phyloP scores from a whole-genome alignment of 2,329 filamentous ascomycete species.

The Akanthomyces lecanii region DNA sequence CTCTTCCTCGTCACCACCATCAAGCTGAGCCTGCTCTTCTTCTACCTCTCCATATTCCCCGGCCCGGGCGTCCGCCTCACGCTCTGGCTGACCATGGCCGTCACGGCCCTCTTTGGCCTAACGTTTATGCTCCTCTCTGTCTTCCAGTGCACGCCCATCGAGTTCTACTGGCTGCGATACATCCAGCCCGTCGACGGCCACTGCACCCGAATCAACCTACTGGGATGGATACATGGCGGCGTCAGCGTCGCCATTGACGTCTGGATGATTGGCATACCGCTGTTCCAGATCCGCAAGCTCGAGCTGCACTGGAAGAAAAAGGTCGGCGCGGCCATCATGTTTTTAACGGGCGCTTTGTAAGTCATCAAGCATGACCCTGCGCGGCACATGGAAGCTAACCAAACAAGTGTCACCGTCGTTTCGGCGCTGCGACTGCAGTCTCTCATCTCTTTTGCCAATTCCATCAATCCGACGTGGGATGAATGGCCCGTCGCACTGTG shows the following conservation, averaged over 20 bases:
- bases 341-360: conserved; percentile 45
- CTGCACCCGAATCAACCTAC: conserved; percentile 46
- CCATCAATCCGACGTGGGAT: conserved; percentile 23
- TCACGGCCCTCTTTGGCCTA: conserved; percentile 37
- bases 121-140: conserved; percentile 41
- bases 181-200: conserved; percentile 39
- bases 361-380: conserved; percentile 18
- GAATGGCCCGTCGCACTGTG: conserved; percentile 19
- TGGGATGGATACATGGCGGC: conserved; percentile 48
- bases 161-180: conserved; percentile 51
- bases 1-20: conserved; percentile 43
- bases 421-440: conserved; percentile 22
- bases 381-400: not conserved
- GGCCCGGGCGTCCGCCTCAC: conserved; percentile 32
- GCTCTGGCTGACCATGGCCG: conserved; percentile 39
- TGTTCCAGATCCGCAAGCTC: conserved; percentile 40
- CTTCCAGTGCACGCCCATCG: conserved; percentile 50
- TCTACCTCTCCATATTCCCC: conserved; percentile 54
- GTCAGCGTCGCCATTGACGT: conserved; percentile 50
- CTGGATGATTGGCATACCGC: conserved; percentile 48
- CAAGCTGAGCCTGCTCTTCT: conserved; percentile 50
- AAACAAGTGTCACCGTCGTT: conserved; percentile 22
- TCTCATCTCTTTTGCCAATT: conserved; percentile 21
- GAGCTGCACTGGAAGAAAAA: conserved; percentile 47
- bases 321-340: conserved; percentile 46